These are phyloP conservation scores for Yamadazyma diddensiae DNA, from an alignment of 1,139 yeast genomes.

Conservation along the genomic window DNA sequence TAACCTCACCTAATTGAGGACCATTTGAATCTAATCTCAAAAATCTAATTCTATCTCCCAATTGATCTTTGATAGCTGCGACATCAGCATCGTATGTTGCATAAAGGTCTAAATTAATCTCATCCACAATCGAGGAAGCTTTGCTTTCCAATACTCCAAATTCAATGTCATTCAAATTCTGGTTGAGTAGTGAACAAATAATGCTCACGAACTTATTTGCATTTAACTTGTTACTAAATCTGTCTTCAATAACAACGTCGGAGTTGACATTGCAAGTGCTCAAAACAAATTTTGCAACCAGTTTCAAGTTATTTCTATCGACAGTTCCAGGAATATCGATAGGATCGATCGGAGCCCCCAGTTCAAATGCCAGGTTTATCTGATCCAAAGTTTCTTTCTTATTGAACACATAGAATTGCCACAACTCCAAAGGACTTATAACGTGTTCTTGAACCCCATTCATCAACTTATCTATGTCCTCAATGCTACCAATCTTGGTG, in stretches of 20 bases:
- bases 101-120: slow-evolving; percentile 72
- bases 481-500: slow-evolving; percentile 41
- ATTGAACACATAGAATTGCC: slow-evolving; percentile 86
- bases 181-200: slow-evolving; percentile 30
- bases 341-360: slow-evolving; percentile 13
- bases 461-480: slow-evolving; percentile 59
- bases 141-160: slow-evolving; percentile 33
- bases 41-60: slow-evolving; percentile 72
- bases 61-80: slow-evolving; percentile 59
- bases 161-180: slow-evolving; percentile 29
- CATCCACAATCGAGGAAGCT: slow-evolving; percentile 62
- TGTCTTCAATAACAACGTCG: slow-evolving; percentile 24
- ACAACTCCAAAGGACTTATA: slow-evolving; percentile 60
- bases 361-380: slow-evolving; percentile 8
- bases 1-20: slow-evolving; percentile 68
- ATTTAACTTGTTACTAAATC: slow-evolving; percentile 57
- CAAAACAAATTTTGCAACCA: slow-evolving; percentile 52
- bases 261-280: slow-evolving; percentile 32
- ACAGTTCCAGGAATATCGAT: slow-evolving; percentile 30
- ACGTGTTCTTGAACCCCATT: slow-evolving; percentile 70
- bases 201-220: slow-evolving; percentile 47
- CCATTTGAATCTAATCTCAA: slow-evolving; percentile 77
- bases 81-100: slow-evolving; percentile 74
- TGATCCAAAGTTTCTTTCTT: slow-evolving; percentile 31
- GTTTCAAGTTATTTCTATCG: slow-evolving; percentile 32